Conservation (phyloP, 1,284 basidiomycete genomes). For the Melampsora abietis-canadensis region DNA sequence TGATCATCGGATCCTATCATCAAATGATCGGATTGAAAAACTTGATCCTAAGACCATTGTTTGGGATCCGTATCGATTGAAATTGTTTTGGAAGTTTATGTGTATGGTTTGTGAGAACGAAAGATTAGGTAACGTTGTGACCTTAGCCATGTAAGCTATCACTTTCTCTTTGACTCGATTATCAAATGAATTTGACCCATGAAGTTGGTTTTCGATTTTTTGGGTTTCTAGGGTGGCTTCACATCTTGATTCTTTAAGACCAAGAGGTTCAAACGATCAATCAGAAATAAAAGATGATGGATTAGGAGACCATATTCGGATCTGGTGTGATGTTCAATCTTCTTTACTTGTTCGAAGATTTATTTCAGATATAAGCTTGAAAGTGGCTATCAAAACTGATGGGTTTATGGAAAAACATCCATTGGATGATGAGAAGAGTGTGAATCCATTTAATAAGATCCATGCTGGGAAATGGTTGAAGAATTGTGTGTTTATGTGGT, state of each 20-base stretch:
- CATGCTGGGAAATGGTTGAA: slow-evolving; percentile 26
- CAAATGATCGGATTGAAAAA: background rate
- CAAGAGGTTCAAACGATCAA: background rate
- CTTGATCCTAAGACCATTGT: background rate
- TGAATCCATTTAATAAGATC: slow-evolving; percentile 3
- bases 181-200: too few species aligned
- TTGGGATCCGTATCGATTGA: slow-evolving; percentile 24
- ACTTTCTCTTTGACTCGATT: background rate
- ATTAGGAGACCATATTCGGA: slow-evolving; percentile 30
- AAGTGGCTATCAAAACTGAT: background rate
- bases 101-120: slow-evolving; percentile 20
- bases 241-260: background rate
- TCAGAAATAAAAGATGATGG: background rate
- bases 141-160: slow-evolving; percentile 8
- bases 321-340: slow-evolving; percentile 26
- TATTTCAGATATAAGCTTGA: slow-evolving; percentile 25
- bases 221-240: background rate
- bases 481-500: slow-evolving; percentile 31
- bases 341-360: slow-evolving; percentile 19
- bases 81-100: slow-evolving; percentile 26
- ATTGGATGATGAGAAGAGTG: too few species aligned
- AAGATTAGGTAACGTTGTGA: slow-evolving; percentile 15
- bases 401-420: too few species aligned
- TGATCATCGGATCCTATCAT: background rate
- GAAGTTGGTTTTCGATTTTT: background rate